phyloP scores from a whole-genome alignment of 345 rosid genomes.

The Salix exigua region DNA sequence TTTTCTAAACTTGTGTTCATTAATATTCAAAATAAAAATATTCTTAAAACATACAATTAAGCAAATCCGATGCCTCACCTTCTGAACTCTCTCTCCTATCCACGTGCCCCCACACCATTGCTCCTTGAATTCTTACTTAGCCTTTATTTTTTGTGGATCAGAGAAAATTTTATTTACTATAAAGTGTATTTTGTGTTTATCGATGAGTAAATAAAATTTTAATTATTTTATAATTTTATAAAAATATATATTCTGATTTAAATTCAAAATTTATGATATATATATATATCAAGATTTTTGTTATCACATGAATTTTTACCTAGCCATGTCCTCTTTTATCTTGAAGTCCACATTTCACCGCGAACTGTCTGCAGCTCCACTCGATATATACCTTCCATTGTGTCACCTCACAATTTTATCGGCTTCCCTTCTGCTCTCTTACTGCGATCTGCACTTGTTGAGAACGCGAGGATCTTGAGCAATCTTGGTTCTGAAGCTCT shows the following conservation, averaged over 20 bases:
- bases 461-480: neutral
- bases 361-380: neutral
- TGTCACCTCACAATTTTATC: neutral
- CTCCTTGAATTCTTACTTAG: neutral
- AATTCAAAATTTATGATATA: no score
- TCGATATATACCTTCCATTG: neutral
- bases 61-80: neutral
- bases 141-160: no score
- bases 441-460: neutral
- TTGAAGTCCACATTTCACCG: neutral
- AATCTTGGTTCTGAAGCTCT: neutral
- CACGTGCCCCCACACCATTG: neutral
- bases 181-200: no score
- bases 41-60: neutral
- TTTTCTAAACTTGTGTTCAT: no score
- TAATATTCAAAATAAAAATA: no score
- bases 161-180: no score
- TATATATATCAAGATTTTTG: no score
- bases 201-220: no score
- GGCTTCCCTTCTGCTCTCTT: neutral
- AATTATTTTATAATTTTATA: no score
- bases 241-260: no score
- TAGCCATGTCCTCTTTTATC: neutral
- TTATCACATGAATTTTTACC: neutral
- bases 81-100: neutral